These are phyloP conservation scores for Aspergillus steynii DNA, from an alignment of 495 filamentous ascomycete genomes.

Conservation along the genomic window DNA sequence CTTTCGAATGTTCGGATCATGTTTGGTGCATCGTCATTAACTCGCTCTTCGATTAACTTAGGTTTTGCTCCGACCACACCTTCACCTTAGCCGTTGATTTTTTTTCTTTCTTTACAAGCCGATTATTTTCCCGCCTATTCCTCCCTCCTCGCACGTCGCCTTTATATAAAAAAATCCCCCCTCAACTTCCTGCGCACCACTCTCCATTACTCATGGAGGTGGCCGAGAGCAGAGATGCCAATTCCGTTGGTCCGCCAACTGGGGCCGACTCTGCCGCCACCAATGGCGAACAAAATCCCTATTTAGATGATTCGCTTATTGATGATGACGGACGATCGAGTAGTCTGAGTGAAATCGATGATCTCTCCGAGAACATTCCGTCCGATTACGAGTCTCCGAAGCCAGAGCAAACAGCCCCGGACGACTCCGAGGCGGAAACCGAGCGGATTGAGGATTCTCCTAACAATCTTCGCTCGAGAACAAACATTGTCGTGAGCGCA, in stretches of 20 bases:
- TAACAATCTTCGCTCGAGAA: slow-evolving; percentile 61
- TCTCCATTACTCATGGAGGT: slow-evolving; percentile 45
- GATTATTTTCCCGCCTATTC: slow-evolving; percentile 5
- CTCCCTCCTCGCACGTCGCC: neutral
- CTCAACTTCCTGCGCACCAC: slow-evolving; percentile 12
- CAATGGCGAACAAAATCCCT: slow-evolving; percentile 43
- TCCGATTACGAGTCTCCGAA: slow-evolving; percentile 56
- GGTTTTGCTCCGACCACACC: slow-evolving; percentile 9
- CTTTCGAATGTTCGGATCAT: neutral
- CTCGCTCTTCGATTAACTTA: slow-evolving; percentile 7
- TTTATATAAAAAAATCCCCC: too few relatives aligned
- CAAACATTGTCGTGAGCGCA: slow-evolving; percentile 60
- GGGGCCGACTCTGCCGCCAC: slow-evolving; percentile 34
- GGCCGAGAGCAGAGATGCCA: slow-evolving; percentile 41
- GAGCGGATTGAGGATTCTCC: slow-evolving; percentile 94
- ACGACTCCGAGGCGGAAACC: slow-evolving; percentile 97
- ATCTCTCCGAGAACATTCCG: slow-evolving; percentile 62
- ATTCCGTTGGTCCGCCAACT: slow-evolving; percentile 35
- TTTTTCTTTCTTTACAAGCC: slow-evolving; percentile 5
- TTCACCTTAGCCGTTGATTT: slow-evolving; percentile 10
- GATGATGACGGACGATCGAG: slow-evolving; percentile 56
- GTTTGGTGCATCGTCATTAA: slow-evolving; percentile 5
- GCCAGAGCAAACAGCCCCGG: slow-evolving; percentile 39
- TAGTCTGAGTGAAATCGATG: slow-evolving; percentile 92
- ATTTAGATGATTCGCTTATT: slow-evolving; percentile 39